These are phyloP conservation scores for Coemansia sp. DNA, from an alignment of 371 early-diverging fungal species.

Conservation along the genomic window DNA sequence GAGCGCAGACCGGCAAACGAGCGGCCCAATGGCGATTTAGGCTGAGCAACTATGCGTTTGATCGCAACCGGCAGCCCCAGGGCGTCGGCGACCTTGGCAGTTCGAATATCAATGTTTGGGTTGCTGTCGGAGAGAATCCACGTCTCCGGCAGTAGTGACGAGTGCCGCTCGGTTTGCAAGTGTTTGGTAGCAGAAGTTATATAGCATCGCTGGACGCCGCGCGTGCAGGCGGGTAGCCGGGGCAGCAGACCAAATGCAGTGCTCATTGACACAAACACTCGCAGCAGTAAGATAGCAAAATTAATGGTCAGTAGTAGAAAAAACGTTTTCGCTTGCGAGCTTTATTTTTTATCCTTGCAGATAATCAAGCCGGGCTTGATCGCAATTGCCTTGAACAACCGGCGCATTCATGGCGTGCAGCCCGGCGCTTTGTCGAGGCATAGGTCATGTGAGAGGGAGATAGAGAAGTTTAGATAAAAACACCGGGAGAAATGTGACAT, in stretches of 20 bases:
- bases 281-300: background rate
- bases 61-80: slow-evolving; percentile 17
- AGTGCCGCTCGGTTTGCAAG: slow-evolving; percentile 27
- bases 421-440: background rate
- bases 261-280: slow-evolving; percentile 4
- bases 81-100: slow-evolving; percentile 18
- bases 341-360: too few relatives aligned
- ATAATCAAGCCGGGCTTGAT: background rate
- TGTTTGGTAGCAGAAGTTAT: background rate
- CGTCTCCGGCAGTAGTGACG: slow-evolving; percentile 35
- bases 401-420: background rate
- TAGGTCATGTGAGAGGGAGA: too few relatives aligned
- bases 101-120: slow-evolving; percentile 9
- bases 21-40: background rate
- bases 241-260: background rate
- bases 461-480: background rate
- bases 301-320: too few relatives aligned
- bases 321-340: too few relatives aligned
- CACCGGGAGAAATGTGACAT: background rate
- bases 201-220: slow-evolving; percentile 1
- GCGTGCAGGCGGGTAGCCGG: background rate
- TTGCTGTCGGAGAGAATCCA: slow-evolving; percentile 34
- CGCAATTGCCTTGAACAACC: background rate
- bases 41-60: background rate
- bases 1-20: slow-evolving; percentile 10